phyloP scores from a whole-genome alignment of 2,329 filamentous ascomycete genomes.

The Phyllosticta citriasiana region DNA sequence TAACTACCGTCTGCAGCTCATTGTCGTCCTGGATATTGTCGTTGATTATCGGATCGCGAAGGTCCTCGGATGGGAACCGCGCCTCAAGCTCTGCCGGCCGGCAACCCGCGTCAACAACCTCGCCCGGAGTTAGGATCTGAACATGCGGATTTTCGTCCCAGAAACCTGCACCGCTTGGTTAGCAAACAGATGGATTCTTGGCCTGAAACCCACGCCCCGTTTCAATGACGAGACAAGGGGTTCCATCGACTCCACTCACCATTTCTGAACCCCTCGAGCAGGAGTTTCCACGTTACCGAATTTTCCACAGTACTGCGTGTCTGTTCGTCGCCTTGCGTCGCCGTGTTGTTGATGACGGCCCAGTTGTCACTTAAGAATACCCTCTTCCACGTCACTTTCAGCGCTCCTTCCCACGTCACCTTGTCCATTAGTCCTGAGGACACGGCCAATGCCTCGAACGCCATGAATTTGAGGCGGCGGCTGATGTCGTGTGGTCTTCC shows the following conservation, averaged over 20 bases:
- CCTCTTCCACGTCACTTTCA: conserved; percentile 74
- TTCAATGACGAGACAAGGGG: not conserved
- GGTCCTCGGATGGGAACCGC: conserved; percentile 43
- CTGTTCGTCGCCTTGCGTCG: conserved; percentile 60
- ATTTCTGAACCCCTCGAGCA: not conserved
- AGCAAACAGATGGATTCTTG: not conserved
- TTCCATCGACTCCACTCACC: not conserved
- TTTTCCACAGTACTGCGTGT: conserved; percentile 48
- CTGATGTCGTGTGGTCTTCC: conserved; percentile 40
- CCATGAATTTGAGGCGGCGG: conserved; percentile 16
- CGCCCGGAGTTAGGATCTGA: conserved; percentile 16
- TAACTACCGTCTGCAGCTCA: conserved; percentile 52
- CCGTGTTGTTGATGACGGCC: conserved; percentile 67
- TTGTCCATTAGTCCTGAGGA: conserved; percentile 39
- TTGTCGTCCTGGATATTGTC: conserved; percentile 67
- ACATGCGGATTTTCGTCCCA: conserved; percentile 10
- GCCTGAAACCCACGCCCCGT: not conserved
- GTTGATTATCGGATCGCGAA: conserved; percentile 56
- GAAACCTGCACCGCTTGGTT: conserved; percentile 6
- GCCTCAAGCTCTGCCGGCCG: conserved; percentile 51
- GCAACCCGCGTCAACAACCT: conserved; percentile 34
- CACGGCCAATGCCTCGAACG: conserved; percentile 58
- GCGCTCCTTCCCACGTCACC: conserved; percentile 36
- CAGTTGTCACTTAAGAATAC: conserved; percentile 79
- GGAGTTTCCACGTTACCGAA: conserved; percentile 39